phyloP scores from a whole-genome alignment of 495 filamentous ascomycete species.

The Penicillium lagena region DNA sequence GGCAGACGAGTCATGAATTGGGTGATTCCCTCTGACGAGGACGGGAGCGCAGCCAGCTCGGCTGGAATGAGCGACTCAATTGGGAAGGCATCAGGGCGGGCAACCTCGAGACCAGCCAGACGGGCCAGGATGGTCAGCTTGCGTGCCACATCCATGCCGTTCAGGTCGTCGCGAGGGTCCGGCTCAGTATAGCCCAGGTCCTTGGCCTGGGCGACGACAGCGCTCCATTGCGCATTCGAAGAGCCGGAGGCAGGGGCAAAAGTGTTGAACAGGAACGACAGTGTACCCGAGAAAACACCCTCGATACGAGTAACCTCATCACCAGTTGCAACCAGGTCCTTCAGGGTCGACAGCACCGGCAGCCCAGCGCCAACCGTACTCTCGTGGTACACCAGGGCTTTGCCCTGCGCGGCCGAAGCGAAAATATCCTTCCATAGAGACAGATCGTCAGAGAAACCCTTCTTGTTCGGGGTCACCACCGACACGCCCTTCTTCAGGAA shows the following conservation, averaged over 20 bases:
- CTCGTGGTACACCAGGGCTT: slow-evolving; percentile 86
- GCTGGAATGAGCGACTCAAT: slow-evolving; percentile 86
- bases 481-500: slow-evolving; percentile 75
- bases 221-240: slow-evolving; percentile 66
- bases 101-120: slow-evolving; percentile 68
- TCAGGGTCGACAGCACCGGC: slow-evolving; percentile 84
- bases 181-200: slow-evolving; percentile 96
- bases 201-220: slow-evolving; percentile 83
- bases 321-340: slow-evolving; percentile 83
- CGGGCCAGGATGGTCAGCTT: slow-evolving; percentile 93
- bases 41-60: slow-evolving; percentile 66
- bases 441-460: slow-evolving; percentile 77
- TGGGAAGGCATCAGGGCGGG: slow-evolving; percentile 76
- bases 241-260: slow-evolving; percentile 70
- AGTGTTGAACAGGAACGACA: slow-evolving; percentile 94
- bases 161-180: slow-evolving; percentile 91
- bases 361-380: slow-evolving; percentile 87
- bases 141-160: slow-evolving; percentile 92
- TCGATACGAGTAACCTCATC: slow-evolving; percentile 84
- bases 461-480: slow-evolving; percentile 96
- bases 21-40: slow-evolving; percentile 50
- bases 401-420: slow-evolving; percentile 48
- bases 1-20: slow-evolving; percentile 75
- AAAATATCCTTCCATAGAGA: slow-evolving; percentile 81
- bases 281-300: slow-evolving; percentile 93